Evolutionary conservation across 2,329 filamentous ascomycete genomes (phyloP).

Genomic region (Ceratocystis huliohia): DNA sequence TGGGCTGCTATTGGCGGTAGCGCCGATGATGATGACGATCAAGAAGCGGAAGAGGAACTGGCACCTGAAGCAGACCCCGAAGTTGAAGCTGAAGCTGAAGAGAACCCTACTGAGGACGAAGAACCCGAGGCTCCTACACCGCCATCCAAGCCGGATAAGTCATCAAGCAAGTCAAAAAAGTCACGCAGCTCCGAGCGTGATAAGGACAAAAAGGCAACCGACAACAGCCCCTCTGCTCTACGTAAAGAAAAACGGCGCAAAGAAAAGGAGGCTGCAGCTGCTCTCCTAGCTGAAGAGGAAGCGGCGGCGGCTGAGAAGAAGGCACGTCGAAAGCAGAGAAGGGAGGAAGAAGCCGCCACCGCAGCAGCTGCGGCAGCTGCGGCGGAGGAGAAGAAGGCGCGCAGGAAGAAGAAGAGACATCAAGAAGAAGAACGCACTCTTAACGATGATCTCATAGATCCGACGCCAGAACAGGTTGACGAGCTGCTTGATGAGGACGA

Average conservation of each 20-base stretch:
- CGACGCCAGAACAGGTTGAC: constrained; percentile 24
- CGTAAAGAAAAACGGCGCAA: constrained; percentile 26
- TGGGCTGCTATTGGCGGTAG: constrained; percentile 12
- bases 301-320: constrained; percentile 18
- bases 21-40: constrained; percentile 21
- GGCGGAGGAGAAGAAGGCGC: constrained; percentile 22
- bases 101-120: constrained; percentile 8
- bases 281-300: constrained; percentile 23
- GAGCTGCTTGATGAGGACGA: constrained; percentile 23
- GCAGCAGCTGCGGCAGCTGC: background rate
- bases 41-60: constrained; percentile 21
- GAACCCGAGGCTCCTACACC: constrained; percentile 21
- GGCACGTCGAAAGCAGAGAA: constrained; percentile 22
- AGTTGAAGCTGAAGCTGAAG: constrained; percentile 24
- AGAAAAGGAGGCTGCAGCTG: constrained; percentile 28
- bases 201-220: constrained; percentile 20
- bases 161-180: constrained; percentile 31
- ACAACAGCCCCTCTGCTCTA: constrained; percentile 22
- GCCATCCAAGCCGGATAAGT: constrained; percentile 20
- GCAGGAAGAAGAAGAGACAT: constrained; percentile 17
- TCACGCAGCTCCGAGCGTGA: constrained; percentile 19
- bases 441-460: constrained; percentile 24
- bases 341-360: constrained; percentile 17
- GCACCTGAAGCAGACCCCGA: constrained; percentile 6
- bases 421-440: constrained; percentile 8